These are phyloP conservation scores for Chlorella sp. DNA, from an alignment of 139 green algal species.

Conservation along the genomic window DNA sequence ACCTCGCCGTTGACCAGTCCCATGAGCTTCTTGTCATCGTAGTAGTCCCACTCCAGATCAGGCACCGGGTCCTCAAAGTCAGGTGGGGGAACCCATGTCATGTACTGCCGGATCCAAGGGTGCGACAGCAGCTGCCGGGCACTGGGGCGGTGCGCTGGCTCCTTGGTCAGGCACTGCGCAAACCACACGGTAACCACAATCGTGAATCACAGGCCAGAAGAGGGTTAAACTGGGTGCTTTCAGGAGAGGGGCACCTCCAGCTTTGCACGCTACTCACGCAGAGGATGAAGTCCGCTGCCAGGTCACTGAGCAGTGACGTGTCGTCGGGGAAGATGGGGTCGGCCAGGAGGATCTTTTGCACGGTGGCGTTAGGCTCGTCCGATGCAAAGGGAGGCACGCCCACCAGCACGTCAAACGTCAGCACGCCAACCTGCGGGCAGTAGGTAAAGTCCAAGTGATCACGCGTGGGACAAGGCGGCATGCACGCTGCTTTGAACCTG, in stretches of 20 bases:
- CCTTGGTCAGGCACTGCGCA: slow-evolving; percentile 72
- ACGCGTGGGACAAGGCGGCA: no score
- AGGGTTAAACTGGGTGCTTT: no score
- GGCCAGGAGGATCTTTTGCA: slow-evolving; percentile 20
- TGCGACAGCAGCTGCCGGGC: slow-evolving; percentile 59
- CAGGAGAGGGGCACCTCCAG: no score
- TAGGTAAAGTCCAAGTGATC: background rate
- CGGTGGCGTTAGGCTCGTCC: slow-evolving; percentile 24
- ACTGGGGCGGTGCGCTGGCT: slow-evolving; percentile 43
- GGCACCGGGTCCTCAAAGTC: slow-evolving; percentile 30
- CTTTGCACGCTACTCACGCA: slow-evolving; percentile 12
- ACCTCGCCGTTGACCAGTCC: background rate
- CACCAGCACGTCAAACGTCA: slow-evolving; percentile 51
- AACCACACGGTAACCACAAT: slow-evolving; percentile 64
- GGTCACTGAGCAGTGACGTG: slow-evolving; percentile 11
- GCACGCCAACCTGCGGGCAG: slow-evolving; percentile 22
- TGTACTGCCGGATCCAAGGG: slow-evolving; percentile 45
- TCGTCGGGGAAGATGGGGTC: slow-evolving; percentile 28
- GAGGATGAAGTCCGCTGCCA: slow-evolving; percentile 29
- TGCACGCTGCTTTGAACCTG: no score
- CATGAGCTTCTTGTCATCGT: background rate
- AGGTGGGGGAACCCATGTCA: slow-evolving; percentile 23
- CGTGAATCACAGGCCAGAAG: no score
- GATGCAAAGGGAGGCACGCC: slow-evolving; percentile 41
- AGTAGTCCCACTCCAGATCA: slow-evolving; percentile 24